Evolutionary conservation across 257 asterid species (phyloP), one percentile per base, ranked within the genome.

Genomic region (Ophiorrhiza pumila): DNA sequence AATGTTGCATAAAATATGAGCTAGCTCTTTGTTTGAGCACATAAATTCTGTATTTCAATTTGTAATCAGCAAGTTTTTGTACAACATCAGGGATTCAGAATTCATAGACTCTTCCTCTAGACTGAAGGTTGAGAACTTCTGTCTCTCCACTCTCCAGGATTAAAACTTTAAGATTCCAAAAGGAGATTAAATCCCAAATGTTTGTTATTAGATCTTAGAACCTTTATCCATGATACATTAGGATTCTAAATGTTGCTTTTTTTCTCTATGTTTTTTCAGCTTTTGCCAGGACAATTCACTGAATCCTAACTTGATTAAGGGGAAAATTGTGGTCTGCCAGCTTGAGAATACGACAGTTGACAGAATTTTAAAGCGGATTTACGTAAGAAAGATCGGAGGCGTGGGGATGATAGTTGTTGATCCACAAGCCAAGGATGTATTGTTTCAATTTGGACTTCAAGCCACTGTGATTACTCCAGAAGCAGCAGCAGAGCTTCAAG

Each of bases 301-400:
- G 60, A 84, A 88, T 65, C 85, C 89, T 47, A 73, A 80, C 59
- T 61, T 82, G 78, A 74, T 82, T 6, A 80, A 80, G 74, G 90
- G 89, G 74, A 88, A 85, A 83, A 80, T 88, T 2, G 87, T 84
- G 31, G 83, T 85, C 75, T 84, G 87, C 79, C 47, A 75, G 39
- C 75, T 80, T 2, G 83, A 88, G 78, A 14, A 7, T 22, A 29
- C 74, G 41, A 1, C 23, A 7, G 88, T 73, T 37, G 7, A 58
- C 66, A 82, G 87, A 49, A 67, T 65, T 7, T 77, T 58, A 67
- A 80, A 78, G 65, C 86, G 78, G 11, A 12, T 39, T 68, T 47
- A 79, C 53, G 62, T 88, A 53, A 68, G 78, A 71, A 73, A 72
- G 50, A 86, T 79, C 7, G 93, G 86, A 56, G 90, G 89, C 41